phyloP scores from a whole-genome alignment of 352 stramenopile species.

The Pythium rishiriense region DNA sequence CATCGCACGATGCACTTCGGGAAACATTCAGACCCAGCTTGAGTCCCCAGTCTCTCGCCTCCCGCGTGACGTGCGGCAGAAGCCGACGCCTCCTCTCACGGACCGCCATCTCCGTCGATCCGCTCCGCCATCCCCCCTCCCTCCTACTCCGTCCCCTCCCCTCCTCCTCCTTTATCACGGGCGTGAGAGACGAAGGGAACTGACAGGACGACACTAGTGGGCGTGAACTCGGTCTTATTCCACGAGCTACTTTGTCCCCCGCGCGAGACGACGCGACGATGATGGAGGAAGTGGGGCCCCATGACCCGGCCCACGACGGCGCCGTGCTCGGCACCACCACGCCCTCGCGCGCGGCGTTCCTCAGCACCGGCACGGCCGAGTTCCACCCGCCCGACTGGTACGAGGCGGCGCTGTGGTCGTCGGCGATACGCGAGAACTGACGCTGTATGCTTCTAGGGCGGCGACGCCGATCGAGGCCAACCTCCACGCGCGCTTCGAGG shows the following conservation, averaged over 20 bases:
- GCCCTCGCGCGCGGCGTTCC: constrained; percentile 66
- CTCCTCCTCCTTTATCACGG: neutral
- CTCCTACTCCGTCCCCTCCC: neutral
- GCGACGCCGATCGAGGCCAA: constrained; percentile 64
- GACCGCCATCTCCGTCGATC: neutral
- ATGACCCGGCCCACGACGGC: constrained; percentile 9
- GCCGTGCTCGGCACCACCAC: constrained; percentile 25
- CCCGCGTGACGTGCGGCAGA: constrained; percentile 29
- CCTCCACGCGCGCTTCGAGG: constrained; percentile 69
- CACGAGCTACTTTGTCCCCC: neutral
- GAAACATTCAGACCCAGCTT: constrained; percentile 9
- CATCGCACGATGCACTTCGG: neutral
- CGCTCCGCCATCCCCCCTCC: constrained; percentile 1
- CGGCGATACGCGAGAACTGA: no score
- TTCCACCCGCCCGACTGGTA: constrained; percentile 82
- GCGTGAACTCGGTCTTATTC: neutral
- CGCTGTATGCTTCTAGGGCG: constrained; percentile 38
- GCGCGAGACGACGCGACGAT: constrained; percentile 13
- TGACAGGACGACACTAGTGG: no score
- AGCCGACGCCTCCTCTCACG: constrained; percentile 8
- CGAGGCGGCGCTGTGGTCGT: neutral
- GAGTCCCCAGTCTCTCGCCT: constrained; percentile 2
- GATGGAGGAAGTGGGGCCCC: constrained; percentile 19
- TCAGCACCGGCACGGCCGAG: constrained; percentile 72
- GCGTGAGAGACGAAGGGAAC: neutral